Percentiles rank a stretch among this genome's conserved stretches.
Conservation (phyloP, 2,329 filamentous ascomycete genomes). For the Botrytis paeoniae region DNA sequence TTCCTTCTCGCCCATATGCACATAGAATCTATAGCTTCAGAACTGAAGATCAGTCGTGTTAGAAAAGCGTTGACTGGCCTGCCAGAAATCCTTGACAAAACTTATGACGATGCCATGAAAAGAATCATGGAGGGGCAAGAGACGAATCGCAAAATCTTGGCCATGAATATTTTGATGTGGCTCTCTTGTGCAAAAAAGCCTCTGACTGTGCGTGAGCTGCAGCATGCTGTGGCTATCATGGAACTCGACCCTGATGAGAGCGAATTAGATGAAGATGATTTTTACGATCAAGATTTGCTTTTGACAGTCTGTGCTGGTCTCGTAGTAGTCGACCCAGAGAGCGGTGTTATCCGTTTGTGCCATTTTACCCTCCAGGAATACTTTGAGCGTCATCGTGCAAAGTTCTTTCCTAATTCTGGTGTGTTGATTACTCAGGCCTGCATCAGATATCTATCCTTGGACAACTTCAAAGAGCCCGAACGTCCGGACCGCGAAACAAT, state of each 20-base stretch:
- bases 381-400: constrained; percentile 21
- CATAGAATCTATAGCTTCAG: constrained; percentile 36
- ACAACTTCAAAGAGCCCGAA: constrained; percentile 27
- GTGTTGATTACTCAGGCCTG: constrained; percentile 24
- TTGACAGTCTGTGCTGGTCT: constrained; percentile 31
- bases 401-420: constrained; percentile 21
- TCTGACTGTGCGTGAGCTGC: constrained; percentile 40
- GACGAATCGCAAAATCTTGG: constrained; percentile 11
- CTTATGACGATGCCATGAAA: constrained; percentile 44
- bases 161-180: constrained; percentile 36
- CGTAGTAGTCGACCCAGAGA: constrained; percentile 32
- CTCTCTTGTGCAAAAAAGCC: constrained; percentile 41
- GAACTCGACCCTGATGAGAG: constrained; percentile 34
- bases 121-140: constrained; percentile 32
- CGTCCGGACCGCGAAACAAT: neutral
- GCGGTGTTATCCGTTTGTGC: constrained; percentile 29
- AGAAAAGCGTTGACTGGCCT: constrained; percentile 34
- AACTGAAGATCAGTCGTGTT: constrained; percentile 34
- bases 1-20: constrained; percentile 38
- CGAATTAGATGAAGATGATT: constrained; percentile 29
- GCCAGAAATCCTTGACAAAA: constrained; percentile 16
- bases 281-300: constrained; percentile 21
- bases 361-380: constrained; percentile 36
- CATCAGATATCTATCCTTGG: constrained; percentile 33
- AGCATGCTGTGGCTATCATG: constrained; percentile 44